Evolutionary conservation across 768 basidiomycete species (phyloP).

Genomic region (Tephrocybe rancida): DNA sequence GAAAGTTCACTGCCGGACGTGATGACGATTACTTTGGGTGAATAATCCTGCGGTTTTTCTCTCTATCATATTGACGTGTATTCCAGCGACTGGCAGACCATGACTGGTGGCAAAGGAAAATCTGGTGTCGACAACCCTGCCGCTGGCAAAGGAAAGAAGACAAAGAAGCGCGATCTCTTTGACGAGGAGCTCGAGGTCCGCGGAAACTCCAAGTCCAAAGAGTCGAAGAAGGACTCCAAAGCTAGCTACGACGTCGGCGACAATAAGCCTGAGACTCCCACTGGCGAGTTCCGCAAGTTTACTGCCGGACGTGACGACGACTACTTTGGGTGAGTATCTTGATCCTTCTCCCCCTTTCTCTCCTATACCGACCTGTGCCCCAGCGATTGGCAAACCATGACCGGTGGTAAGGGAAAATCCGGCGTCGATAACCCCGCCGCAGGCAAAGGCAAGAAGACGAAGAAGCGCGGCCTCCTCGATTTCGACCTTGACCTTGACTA

Average conservation of each 20-base stretch:
- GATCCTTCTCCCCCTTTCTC: neutral
- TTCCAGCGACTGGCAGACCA: slow-evolving; percentile 4
- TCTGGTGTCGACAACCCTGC: slow-evolving; percentile 9
- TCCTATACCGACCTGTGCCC: no score
- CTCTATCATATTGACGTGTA: neutral
- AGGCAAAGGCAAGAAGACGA: slow-evolving; percentile 2
- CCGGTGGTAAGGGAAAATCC: slow-evolving; percentile 4
- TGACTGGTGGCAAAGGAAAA: slow-evolving; percentile 7
- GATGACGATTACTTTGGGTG: slow-evolving; percentile 11
- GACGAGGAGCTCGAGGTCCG: neutral
- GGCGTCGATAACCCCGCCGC: slow-evolving; percentile 9
- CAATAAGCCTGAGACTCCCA: slow-evolving; percentile 6
- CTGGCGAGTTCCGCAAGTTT: slow-evolving; percentile 3
- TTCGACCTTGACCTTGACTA: neutral
- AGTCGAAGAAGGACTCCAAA: slow-evolving; percentile 1
- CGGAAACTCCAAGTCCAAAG: neutral
- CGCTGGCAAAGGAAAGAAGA: slow-evolving; percentile 6
- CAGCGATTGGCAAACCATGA: slow-evolving; percentile 9
- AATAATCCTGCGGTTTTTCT: neutral
- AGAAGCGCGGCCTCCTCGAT: neutral
- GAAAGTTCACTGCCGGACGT: slow-evolving; percentile 2
- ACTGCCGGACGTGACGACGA: slow-evolving; percentile 7
- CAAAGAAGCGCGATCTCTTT: neutral
- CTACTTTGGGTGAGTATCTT: neutral
- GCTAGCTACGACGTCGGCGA: slow-evolving; percentile 3